phyloP scores from a whole-genome alignment of 768 basidiomycete species.

The Plicaturopsis crispa region DNA sequence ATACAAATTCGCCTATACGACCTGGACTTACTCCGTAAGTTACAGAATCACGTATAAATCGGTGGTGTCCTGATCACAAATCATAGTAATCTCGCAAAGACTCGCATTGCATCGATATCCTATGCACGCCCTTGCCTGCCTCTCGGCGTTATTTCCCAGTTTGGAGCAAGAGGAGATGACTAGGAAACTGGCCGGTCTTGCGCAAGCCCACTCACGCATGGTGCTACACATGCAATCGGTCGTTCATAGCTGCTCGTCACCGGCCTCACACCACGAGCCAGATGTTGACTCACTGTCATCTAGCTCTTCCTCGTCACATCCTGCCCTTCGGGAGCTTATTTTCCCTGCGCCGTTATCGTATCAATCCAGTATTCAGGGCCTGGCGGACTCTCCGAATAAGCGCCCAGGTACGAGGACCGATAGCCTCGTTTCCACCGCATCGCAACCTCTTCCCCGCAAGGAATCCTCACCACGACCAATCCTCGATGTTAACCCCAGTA shows the following conservation, averaged over 20 bases:
- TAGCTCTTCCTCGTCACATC: conserved; percentile 16
- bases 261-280: conserved; percentile 37
- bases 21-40: conserved; percentile 60
- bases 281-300: conserved; percentile 27
- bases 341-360: conserved; percentile 73
- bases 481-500: too few relatives aligned
- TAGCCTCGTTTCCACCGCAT: too few relatives aligned
- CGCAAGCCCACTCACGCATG: conserved; percentile 65
- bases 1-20: conserved; percentile 51
- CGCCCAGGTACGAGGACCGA: too few relatives aligned
- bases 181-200: conserved; percentile 35
- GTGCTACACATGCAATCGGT: conserved; percentile 69
- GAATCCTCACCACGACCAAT: too few relatives aligned
- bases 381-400: too few relatives aligned
- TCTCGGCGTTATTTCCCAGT: conserved; percentile 30
- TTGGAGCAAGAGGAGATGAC: conserved; percentile 23
- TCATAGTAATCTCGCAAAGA: conserved; percentile 55
- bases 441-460: too few relatives aligned
- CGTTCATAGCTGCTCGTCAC: conserved; percentile 50
- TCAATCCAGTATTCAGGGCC: too few relatives aligned
- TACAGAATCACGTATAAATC: conserved; percentile 3
- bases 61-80: conserved; percentile 3
- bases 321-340: conserved; percentile 45
- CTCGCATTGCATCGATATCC: conserved; percentile 67
- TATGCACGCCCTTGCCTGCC: conserved; percentile 49